These are phyloP conservation scores for Pythium myriotylum DNA, from an alignment of 352 stramenopile genomes.

Conservation along the genomic window DNA sequence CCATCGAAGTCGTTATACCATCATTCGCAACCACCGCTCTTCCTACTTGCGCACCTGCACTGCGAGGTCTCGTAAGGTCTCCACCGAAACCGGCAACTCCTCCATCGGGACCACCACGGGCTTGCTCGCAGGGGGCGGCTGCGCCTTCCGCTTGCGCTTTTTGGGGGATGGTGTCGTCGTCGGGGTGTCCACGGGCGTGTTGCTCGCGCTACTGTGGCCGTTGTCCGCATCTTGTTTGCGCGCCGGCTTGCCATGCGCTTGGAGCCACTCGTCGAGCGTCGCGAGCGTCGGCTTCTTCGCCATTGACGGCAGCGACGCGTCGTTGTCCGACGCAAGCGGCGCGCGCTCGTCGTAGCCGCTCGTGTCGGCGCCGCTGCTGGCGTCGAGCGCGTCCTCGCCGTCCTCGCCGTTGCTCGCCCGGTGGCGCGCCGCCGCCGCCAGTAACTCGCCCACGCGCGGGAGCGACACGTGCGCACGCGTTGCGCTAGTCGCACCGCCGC, in stretches of 20 bases:
- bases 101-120: conserved; percentile 10
- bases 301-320: neutral
- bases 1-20: neutral
- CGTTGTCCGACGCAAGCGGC: neutral
- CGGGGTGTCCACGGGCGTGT: conserved; percentile 12
- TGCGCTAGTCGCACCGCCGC: neutral
- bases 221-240: too few species aligned
- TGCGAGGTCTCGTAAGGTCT: conserved; percentile 12
- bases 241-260: neutral
- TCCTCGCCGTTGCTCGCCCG: conserved; percentile 14
- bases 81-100: conserved; percentile 19
- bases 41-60: conserved; percentile 10
- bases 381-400: conserved; percentile 4
- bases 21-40: neutral
- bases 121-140: neutral
- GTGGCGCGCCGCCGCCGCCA: neutral
- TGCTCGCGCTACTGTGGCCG: conserved; percentile 8
- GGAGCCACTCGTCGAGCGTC: conserved; percentile 21
- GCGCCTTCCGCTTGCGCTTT: conserved; percentile 22
- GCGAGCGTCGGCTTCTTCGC: conserved; percentile 8
- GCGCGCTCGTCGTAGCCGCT: conserved; percentile 1
- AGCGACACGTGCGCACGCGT: neutral
- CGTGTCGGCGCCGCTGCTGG: neutral
- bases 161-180: conserved; percentile 19
- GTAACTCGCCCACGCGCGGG: neutral